phyloP scores from a whole-genome alignment of 2,329 filamentous ascomycete species.

The Pseudocercospora ulei region DNA sequence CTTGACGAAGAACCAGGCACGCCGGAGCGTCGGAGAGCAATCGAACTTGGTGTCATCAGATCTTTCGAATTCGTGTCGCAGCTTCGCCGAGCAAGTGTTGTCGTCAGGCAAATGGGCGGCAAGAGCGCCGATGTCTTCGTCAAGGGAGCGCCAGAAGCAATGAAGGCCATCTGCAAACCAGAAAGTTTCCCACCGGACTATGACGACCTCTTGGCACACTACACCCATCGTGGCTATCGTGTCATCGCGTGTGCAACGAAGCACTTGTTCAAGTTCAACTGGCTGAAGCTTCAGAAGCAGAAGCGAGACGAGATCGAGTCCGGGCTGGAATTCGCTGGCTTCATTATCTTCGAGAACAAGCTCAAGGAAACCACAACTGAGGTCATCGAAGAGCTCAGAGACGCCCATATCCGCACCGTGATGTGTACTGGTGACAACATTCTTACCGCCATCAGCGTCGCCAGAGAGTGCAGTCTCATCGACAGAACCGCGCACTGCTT shows the following conservation, averaged over 20 bases:
- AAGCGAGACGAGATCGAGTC: conserved; percentile 74
- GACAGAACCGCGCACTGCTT: conserved; percentile 79
- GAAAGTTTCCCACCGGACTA: conserved; percentile 82
- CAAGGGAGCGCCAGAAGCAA: conserved; percentile 92
- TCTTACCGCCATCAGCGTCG: conserved; percentile 89
- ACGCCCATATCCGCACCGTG: conserved; percentile 75
- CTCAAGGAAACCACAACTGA: conserved; percentile 75
- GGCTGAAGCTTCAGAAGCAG: conserved; percentile 94
- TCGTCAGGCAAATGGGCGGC: conserved; percentile 79
- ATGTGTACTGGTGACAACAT: conserved; percentile 99
- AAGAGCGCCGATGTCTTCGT: conserved; percentile 81
- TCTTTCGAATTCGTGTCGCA: conserved; percentile 94
- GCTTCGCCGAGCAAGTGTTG: conserved; percentile 79
- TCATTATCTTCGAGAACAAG: conserved; percentile 99
- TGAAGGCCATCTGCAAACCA: conserved; percentile 80
- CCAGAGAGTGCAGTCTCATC: conserved; percentile 76
- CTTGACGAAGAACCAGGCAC: conserved; percentile 43
- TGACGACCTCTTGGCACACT: conserved; percentile 76
- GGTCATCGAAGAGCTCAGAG: conserved; percentile 69
- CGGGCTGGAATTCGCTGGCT: conserved; percentile 77
- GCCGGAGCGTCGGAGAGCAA: conserved; percentile 43
- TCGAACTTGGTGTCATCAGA: conserved; percentile 84
- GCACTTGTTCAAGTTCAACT: conserved; percentile 75
- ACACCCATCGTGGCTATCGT: conserved; percentile 91
- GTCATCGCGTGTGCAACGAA: conserved; percentile 93